phyloP scores from a whole-genome alignment of 2,329 filamentous ascomycete genomes.

The Neofusicoccum cordaticola region DNA sequence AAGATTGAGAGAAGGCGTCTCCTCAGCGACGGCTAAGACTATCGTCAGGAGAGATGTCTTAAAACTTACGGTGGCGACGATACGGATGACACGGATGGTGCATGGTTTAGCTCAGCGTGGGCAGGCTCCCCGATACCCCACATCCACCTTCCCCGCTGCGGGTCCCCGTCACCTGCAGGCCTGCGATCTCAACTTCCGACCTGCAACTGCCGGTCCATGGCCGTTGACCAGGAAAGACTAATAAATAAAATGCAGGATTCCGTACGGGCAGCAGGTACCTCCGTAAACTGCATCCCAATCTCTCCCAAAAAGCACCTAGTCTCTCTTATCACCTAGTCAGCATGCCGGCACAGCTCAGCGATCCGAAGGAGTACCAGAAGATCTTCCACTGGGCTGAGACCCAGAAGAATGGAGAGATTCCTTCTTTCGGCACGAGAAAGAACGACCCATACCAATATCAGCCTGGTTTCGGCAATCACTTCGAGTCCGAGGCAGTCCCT shows the following conservation, averaged over 20 bases:
- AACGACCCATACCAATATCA: conserved; percentile 59
- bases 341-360: conserved; percentile 22
- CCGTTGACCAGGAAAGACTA: neutral
- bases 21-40: neutral
- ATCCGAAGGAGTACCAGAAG: conserved; percentile 38
- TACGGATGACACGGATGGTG: neutral
- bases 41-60: neutral
- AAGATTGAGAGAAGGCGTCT: neutral
- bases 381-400: conserved; percentile 56
- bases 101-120: neutral
- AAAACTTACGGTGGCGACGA: neutral
- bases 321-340: neutral
- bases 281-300: neutral
- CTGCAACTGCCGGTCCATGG: conserved; percentile 4
- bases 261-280: neutral
- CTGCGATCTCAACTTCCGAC: neutral
- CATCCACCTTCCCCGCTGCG: conserved; percentile 7
- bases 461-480: conserved; percentile 55
- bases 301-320: neutral
- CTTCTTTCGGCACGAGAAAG: conserved; percentile 53
- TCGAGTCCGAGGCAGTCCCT: conserved; percentile 47
- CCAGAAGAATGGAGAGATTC: conserved; percentile 56
- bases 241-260: neutral
- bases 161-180: neutral
- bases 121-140: neutral